Conservation (phyloP, 176 grass and related monocot species). For the Carex kokanica region DNA sequence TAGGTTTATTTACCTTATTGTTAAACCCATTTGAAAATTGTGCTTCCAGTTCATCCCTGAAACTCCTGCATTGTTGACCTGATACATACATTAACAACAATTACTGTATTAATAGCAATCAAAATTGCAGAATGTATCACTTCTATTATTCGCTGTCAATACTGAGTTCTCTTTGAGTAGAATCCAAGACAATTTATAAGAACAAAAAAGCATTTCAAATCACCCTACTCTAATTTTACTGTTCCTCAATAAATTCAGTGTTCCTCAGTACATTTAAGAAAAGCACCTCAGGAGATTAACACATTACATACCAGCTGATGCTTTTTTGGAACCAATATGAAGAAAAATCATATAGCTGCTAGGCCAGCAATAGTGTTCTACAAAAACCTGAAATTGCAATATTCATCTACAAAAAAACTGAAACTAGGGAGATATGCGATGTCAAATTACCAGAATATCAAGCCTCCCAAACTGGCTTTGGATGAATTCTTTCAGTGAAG, state of each 20-base stretch:
- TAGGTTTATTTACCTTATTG: constrained; percentile 9
- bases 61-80: too few species aligned
- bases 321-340: not conserved
- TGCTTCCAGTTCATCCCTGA: too few species aligned
- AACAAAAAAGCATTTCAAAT: constrained; percentile 38
- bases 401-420: not conserved
- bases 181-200: not conserved
- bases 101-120: not conserved
- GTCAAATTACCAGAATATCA: constrained; percentile 33
- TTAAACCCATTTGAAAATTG: not conserved
- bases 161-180: not conserved
- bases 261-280: not conserved
- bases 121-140: too few species aligned
- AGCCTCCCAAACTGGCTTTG: constrained; percentile 34
- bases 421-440: not conserved
- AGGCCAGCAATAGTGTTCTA: not conserved
- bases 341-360: not conserved
- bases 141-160: too few species aligned
- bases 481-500: constrained; percentile 32
- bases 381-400: not conserved
- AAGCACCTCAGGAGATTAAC: not conserved
- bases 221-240: not conserved
- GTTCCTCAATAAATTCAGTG: not conserved
- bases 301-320: not conserved
- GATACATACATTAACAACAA: not conserved